A percentile compares a stretch with the other conserved stretches of the same genome.
Conservation (phyloP, 1,284 basidiomycete genomes). For the Exsudoporus floridanus region DNA sequence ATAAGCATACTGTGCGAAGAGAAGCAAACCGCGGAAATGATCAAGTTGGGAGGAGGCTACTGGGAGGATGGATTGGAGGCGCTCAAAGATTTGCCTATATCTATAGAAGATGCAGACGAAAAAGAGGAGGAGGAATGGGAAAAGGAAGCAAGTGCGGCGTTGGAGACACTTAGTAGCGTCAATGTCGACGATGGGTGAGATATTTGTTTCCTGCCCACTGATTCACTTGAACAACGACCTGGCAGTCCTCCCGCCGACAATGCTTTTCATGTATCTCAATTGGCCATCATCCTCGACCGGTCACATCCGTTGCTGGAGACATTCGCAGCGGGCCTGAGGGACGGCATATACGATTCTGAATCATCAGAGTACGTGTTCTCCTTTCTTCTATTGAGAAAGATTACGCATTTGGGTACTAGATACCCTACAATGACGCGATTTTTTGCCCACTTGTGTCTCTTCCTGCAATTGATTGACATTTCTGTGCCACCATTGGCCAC, state of each 20-base stretch:
- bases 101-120: constrained; percentile 39
- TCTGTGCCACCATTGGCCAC: constrained; percentile 71
- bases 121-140: constrained; percentile 65
- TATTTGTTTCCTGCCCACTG: background rate
- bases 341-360: constrained; percentile 47
- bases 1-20: constrained; percentile 85
- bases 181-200: constrained; percentile 59
- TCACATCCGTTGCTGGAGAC: constrained; percentile 69
- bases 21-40: constrained; percentile 63
- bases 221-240: constrained; percentile 2
- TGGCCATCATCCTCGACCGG: constrained; percentile 80
- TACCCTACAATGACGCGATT: constrained; percentile 79
- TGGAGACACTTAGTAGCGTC: constrained; percentile 54
- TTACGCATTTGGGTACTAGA: constrained; percentile 36
- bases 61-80: constrained; percentile 58
- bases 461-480: constrained; percentile 80
- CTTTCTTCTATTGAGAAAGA: background rate
- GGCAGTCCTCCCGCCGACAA: constrained; percentile 67
- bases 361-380: constrained; percentile 60
- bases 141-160: constrained; percentile 50
- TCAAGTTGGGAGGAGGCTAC: constrained; percentile 54
- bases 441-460: constrained; percentile 94
- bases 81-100: constrained; percentile 38
- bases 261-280: constrained; percentile 84
- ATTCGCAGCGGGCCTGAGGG: constrained; percentile 63